Base-by-base conservation (phyloP, 1,139 yeast species). In the Pichia sp. region DNA sequence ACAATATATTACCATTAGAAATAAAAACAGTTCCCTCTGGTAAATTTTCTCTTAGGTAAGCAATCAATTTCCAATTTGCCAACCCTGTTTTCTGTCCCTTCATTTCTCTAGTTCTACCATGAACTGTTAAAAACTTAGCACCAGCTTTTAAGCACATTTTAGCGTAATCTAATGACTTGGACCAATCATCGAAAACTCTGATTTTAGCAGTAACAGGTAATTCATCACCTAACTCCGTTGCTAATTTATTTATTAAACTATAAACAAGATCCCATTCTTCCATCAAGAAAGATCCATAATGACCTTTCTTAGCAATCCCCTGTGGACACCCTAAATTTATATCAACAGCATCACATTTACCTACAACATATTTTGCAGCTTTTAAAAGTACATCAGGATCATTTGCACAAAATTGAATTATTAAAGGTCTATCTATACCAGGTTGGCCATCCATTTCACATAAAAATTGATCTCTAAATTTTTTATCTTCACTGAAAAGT, bases 281-380 rank as follows among this genome's bases (percentile, higher is more conserved):
- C 96, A 89, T 91, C 40, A 93, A 66, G 54, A 88, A 93, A 0
- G 98, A 81, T 1, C 99, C 98, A 58, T 93, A 93, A 51, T 84
- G 82, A 1, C 99, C 99, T 60, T 86, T 84, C 48, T 74, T 75
- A 0, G 98, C 99, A 46, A 93, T 93, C 1, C 96, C 96, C 62
- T 93, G 98, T 0, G 98, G 98, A 60, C 98, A 93, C 0, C 99
- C 99, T 46, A 93, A 68, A 56, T 91, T 91, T 50, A 91, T 70
- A 63, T 91, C 99, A 14, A 91, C 94, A 0, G 97, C 98, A 66
- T 91, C 98, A 62, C 96, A 89, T 51, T 76, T 72, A 43, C 80
- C 84, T 51, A 80, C 84, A 4, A 88, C 91, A n/a, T 69, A 63
- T 50, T 73, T 71, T 1, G 96, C 96, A 1, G 96, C 96, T 39